These are phyloP conservation scores for Coemansia sp. DNA, from an alignment of 192 early-diverging fungal genomes.

Conservation along the genomic window DNA sequence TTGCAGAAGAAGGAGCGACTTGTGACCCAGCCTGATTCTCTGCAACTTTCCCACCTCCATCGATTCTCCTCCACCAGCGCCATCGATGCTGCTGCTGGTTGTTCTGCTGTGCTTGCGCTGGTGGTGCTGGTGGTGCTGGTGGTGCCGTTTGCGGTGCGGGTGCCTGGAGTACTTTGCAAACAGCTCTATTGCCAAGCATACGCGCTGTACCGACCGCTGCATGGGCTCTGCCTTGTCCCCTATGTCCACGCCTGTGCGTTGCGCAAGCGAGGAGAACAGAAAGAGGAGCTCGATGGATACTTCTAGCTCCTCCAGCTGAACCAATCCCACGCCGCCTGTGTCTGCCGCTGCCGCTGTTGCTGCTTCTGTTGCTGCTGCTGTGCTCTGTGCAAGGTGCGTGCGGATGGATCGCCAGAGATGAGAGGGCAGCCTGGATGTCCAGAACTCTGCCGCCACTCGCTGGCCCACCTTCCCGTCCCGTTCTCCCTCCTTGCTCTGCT, in stretches of 20 bases:
- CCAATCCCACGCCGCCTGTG: slow-evolving; percentile 8
- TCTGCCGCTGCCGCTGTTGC: neutral
- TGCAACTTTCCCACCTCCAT: slow-evolving; percentile 23
- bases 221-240: neutral
- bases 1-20: too few relatives aligned
- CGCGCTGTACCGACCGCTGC: slow-evolving; percentile 18
- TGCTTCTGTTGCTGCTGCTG: neutral
- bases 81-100: neutral
- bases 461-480: slow-evolving; percentile 5
- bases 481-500: too few relatives aligned
- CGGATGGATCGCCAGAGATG: slow-evolving; percentile 18
- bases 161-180: slow-evolving; percentile 27
- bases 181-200: slow-evolving; percentile 35
- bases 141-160: slow-evolving; percentile 1
- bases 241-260: neutral
- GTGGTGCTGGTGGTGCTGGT: slow-evolving; percentile 7
- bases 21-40: slow-evolving; percentile 46
- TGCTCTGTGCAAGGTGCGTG: slow-evolving; percentile 6
- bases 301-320: slow-evolving; percentile 32
- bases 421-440: slow-evolving; percentile 16
- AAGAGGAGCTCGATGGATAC: slow-evolving; percentile 43
- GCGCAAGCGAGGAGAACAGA: slow-evolving; percentile 25
- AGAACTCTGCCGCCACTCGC: slow-evolving; percentile 23
- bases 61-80: neutral
- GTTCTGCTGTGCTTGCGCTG: neutral